Evolutionary conservation across 1,139 yeast genomes (phyloP), one percentile per base, ranked within the genome.

Genomic region (Candida mesenterica): DNA sequence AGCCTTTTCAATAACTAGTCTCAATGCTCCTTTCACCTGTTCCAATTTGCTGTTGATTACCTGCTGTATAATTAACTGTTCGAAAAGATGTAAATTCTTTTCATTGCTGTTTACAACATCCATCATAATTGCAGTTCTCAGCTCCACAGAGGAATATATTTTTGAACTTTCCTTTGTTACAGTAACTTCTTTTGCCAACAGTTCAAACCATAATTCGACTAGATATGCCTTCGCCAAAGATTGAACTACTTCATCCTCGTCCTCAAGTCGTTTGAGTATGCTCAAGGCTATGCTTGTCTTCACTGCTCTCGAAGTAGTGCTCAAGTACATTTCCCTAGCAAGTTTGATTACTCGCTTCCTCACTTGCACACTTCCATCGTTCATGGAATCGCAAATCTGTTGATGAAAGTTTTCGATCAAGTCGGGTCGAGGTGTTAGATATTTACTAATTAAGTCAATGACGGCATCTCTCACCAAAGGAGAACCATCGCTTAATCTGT

Each of bases 391-490:
- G 32, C 79, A 65, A 7, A 84, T 60, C 8, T 75, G 65, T 17
- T 54, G 59, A 52, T 75, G 75, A 44, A 77, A 79, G 22, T 70
- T 72, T 8, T 62, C 60, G 18, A 73, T 64, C 16, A 70, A 57
- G 2, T 62, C 68, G 0, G 79, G 76, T 37, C 68, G 67, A 2
- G 62, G 46, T 3, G 55, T 46, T 32, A 82, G 52, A 42, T 75
- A 79, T 34, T 72, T 71, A 10, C 75, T 72, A 19, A 86, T 59
- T 34, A 88, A 65, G 30, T 86, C 95, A 18, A 87, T 61, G 2
- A 81, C 80, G 0, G 95, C 86, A 50, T 83, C 90, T 41, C 89
- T 69, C 0, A 87, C 92, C 36, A 81, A 71, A 0, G 95, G 77
- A 1, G 90, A 83, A 1, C 68, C 52, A 45, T 85, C 92, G 4